Conservation (phyloP, 371 early-diverging fungal species). For the Batkoa obscura region DNA sequence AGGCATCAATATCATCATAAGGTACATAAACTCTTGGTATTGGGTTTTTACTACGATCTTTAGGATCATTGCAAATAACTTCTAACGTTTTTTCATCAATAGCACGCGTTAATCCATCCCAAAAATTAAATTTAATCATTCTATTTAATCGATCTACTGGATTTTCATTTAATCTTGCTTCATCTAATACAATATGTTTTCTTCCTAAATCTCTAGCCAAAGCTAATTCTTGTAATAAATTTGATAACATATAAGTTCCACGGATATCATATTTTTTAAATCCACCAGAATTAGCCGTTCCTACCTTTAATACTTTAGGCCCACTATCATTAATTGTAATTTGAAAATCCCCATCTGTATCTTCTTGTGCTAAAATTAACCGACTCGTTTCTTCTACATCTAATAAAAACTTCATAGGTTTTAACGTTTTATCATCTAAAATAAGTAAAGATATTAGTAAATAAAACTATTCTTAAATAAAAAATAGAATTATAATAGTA, state of each 20-base stretch:
- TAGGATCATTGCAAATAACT: constrained; percentile 82
- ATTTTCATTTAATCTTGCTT: constrained; percentile 76
- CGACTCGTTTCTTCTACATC: constrained; percentile 71
- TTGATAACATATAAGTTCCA: constrained; percentile 87
- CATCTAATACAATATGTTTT: constrained; percentile 67
- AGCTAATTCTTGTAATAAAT: constrained; percentile 85
- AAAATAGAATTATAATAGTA: constrained; percentile 7
- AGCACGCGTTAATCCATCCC: constrained; percentile 84
- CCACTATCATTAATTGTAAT: constrained; percentile 86
- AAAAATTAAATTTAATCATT: constrained; percentile 79
- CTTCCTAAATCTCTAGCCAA: constrained; percentile 73
- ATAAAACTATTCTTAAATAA: neutral
- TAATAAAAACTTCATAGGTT: constrained; percentile 57
- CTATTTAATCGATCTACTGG: constrained; percentile 79
- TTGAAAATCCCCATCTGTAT: constrained; percentile 86
- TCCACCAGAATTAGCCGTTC: constrained; percentile 73
- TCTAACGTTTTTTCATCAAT: constrained; percentile 84
- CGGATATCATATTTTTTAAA: constrained; percentile 73
- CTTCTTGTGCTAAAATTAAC: constrained; percentile 74
- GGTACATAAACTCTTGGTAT: constrained; percentile 83
- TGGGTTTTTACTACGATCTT: constrained; percentile 60
- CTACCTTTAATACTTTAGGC: constrained; percentile 72
- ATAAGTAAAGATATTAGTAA: neutral
- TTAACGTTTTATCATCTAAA: constrained; percentile 43
- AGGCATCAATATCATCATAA: constrained; percentile 47